Evolutionary conservation across 73 alveolate genomes (phyloP).

Genomic region (Strombidium stylifer): DNA sequence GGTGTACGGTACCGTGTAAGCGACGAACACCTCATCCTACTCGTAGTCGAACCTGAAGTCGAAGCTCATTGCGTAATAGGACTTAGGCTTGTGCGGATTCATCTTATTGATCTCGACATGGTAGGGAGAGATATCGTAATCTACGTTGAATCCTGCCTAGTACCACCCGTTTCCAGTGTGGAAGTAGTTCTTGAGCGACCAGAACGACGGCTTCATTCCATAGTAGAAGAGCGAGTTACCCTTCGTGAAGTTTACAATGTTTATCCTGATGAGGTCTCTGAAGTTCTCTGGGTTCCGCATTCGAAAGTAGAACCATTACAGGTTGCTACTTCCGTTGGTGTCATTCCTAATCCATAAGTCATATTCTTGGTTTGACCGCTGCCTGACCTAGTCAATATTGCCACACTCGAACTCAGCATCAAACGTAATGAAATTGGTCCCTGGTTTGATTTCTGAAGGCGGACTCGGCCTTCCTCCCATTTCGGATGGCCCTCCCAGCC

Average conservation of each 20-base stretch:
- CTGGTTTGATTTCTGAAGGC: too few species aligned
- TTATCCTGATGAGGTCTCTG: background rate
- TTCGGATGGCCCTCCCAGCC: too few species aligned
- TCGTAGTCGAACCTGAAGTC: constrained; percentile 59
- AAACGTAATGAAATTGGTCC: too few species aligned
- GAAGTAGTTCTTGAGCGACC: background rate
- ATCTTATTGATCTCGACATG: constrained; percentile 8
- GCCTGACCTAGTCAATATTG: constrained; percentile 15
- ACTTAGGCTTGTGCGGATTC: background rate
- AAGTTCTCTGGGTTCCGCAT: background rate
- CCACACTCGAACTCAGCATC: constrained; percentile 24
- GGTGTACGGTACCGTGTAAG: constrained; percentile 74
- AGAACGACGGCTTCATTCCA: too few species aligned
- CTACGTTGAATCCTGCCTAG: constrained; percentile 3
- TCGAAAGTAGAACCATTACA: constrained; percentile 18
- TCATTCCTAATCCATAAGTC: constrained; percentile 27
- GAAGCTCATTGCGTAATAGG: constrained; percentile 57
- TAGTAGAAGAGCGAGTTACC: constrained; percentile 11
- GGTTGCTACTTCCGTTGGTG: background rate
- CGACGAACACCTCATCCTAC: constrained; percentile 72
- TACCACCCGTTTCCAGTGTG: background rate
- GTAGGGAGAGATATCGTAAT: background rate
- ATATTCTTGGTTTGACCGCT: background rate
- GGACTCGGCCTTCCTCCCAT: too few species aligned
- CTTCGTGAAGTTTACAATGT: constrained; percentile 20